Evolutionary conservation across 139 green algal genomes (phyloP).

Genomic region (Chlorella sp.): DNA sequence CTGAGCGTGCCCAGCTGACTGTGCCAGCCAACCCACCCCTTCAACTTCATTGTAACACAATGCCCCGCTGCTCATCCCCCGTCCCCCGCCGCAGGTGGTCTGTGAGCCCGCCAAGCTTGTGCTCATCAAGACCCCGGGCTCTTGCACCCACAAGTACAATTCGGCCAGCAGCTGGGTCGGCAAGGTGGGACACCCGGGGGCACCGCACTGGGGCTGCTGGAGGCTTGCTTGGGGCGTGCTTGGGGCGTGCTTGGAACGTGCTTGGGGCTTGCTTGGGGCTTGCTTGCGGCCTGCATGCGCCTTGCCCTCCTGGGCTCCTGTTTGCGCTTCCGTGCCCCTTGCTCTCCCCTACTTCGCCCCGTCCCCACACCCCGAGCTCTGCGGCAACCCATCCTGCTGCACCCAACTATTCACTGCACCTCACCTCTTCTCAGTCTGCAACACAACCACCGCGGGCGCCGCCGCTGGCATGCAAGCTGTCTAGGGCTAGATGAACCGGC

Average conservation of each 20-base stretch:
- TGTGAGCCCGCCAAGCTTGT: slow-evolving; percentile 45
- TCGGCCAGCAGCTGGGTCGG: slow-evolving; percentile 4
- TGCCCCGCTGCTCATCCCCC: background rate
- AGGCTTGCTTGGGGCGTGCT: too few relatives aligned
- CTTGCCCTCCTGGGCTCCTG: too few relatives aligned
- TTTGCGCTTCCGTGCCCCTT: too few relatives aligned
- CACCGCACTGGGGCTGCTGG: background rate
- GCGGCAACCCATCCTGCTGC: background rate
- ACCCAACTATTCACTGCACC: too few relatives aligned
- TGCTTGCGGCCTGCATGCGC: too few relatives aligned
- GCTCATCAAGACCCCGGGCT: slow-evolving; percentile 35
- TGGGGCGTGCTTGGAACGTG: too few relatives aligned
- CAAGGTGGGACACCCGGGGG: slow-evolving; percentile 31
- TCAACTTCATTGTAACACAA: background rate
- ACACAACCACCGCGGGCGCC: too few relatives aligned
- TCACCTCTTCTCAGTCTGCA: too few relatives aligned
- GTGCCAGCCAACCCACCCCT: background rate
- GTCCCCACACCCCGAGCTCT: background rate
- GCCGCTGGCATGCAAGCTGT: background rate
- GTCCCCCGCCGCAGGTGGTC: background rate
- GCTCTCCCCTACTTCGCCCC: background rate
- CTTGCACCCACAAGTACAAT: slow-evolving; percentile 38
- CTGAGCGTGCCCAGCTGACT: background rate
- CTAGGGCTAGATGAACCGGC: background rate
- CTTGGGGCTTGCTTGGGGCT: too few relatives aligned